These are phyloP conservation scores for Cryoendolithus antarcticus DNA, from an alignment of 2,329 filamentous ascomycete species.

Conservation along the genomic window DNA sequence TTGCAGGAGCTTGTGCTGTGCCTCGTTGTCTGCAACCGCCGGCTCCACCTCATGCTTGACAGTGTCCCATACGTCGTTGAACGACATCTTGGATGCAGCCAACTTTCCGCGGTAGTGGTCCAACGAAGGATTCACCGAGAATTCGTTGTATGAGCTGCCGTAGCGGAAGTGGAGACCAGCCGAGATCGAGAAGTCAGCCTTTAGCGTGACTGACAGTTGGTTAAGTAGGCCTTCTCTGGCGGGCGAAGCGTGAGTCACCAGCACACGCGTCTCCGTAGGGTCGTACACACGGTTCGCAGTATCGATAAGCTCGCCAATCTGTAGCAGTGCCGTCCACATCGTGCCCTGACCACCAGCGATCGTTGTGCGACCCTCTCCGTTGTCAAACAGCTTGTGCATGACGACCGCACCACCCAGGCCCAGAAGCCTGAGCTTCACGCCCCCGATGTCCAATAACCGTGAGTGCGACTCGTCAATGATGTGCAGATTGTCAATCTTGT, in stretches of 20 bases:
- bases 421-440: conserved; percentile 87
- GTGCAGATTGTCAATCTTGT: conserved; percentile 93
- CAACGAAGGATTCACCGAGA: conserved; percentile 94
- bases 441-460: conserved; percentile 84
- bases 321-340: conserved; percentile 97
- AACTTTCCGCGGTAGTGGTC: conserved; percentile 98
- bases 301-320: conserved; percentile 97
- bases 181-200: conserved; percentile 96
- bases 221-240: conserved; percentile 94
- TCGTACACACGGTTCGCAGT: conserved; percentile 98
- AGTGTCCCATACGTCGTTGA: conserved; percentile 99
- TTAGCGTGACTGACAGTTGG: conserved; percentile 91
- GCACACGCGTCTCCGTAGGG: conserved; percentile 90
- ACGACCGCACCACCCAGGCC: conserved; percentile 92
- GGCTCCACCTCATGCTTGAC: conserved; percentile 93
- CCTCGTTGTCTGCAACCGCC: conserved; percentile 84
- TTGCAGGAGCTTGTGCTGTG: conserved; percentile 81
- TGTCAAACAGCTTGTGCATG: conserved; percentile 99
- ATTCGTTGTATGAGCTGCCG: conserved; percentile 98
- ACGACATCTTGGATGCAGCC: conserved; percentile 92
- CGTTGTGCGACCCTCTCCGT: conserved; percentile 92
- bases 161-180: conserved; percentile 97
- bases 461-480: conserved; percentile 98
- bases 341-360: conserved; percentile 97
- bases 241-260: conserved; percentile 92